A percentile compares a stretch with the other conserved stretches of the same genome.
These are phyloP conservation scores for Notholithocarpus densiflorus DNA, from an alignment of 306 rosid species.

Conservation along the genomic window DNA sequence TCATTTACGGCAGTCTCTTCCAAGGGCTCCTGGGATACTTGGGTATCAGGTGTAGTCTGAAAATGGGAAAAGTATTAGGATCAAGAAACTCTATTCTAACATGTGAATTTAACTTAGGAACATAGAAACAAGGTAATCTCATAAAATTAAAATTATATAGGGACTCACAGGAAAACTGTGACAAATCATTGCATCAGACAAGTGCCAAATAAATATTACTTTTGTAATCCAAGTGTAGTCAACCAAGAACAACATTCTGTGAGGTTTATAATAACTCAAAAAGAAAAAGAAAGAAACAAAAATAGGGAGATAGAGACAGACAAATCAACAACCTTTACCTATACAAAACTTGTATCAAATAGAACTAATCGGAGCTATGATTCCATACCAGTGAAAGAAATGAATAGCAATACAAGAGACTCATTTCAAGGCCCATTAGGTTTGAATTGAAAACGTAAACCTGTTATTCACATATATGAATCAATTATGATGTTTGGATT, in stretches of 20 bases:
- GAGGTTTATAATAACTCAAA: not conserved
- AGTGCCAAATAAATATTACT: not conserved
- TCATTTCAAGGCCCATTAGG: not conserved
- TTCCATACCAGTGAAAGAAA: not conserved
- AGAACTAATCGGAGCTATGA: not conserved
- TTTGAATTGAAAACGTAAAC: not conserved
- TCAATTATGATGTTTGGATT: not conserved
- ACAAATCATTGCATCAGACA: not conserved
- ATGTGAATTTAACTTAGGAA: not conserved
- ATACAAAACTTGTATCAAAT: not conserved
- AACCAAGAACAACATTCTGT: not conserved
- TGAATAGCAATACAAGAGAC: not conserved
- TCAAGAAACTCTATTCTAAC: not conserved
- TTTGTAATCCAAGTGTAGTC: not conserved
- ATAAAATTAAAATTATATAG: not conserved
- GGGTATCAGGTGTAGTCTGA: constrained; percentile 35
- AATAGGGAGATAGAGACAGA: not conserved
- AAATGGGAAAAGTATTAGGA: constrained; percentile 23
- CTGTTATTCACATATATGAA: not conserved
- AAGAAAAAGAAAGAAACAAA: not conserved
- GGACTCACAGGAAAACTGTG: not conserved
- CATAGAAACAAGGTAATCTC: not conserved
- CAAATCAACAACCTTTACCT: not conserved
- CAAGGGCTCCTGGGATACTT: constrained; percentile 39
- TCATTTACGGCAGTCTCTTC: constrained; percentile 35